These are phyloP conservation scores for Globisporangium iwayamae DNA, from an alignment of 352 stramenopile species.

Conservation along the genomic window DNA sequence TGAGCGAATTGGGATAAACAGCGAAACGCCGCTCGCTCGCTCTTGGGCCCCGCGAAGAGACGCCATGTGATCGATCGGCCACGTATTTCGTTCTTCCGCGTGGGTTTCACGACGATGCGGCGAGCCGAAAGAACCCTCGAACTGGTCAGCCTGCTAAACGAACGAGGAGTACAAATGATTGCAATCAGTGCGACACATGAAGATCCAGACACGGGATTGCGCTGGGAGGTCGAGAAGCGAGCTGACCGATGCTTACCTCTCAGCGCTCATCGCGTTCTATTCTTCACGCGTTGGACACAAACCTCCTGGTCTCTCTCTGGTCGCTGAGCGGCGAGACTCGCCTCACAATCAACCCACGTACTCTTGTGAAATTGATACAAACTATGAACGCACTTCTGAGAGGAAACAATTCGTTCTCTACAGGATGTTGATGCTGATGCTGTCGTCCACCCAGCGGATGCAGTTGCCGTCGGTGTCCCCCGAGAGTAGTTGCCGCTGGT, in stretches of 20 bases:
- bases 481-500: slow-evolving; percentile 71
- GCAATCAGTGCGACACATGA: not conserved
- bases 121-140: not conserved
- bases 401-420: slow-evolving; percentile 18
- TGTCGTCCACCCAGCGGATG: slow-evolving; percentile 83
- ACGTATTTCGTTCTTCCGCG: not conserved
- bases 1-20: not conserved
- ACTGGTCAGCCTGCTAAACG: not conserved
- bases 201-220: not conserved
- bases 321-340: not conserved
- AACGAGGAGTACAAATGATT: not conserved
- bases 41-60: not conserved
- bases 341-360: not conserved
- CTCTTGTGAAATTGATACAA: not conserved
- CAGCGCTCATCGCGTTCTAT: not conserved
- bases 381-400: not conserved
- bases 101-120: not conserved
- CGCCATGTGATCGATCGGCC: not conserved
- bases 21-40: not conserved
- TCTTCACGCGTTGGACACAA: slow-evolving; percentile 4
- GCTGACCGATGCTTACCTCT: not conserved
- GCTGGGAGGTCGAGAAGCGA: not conserved
- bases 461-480: slow-evolving; percentile 63
- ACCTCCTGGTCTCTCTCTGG: not conserved
- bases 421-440: slow-evolving; percentile 53